A percentile compares a stretch with the other conserved stretches of the same genome.
Evolutionary conservation across 148 eudicot species (phyloP).

Genomic region (Pouteria glomerata): DNA sequence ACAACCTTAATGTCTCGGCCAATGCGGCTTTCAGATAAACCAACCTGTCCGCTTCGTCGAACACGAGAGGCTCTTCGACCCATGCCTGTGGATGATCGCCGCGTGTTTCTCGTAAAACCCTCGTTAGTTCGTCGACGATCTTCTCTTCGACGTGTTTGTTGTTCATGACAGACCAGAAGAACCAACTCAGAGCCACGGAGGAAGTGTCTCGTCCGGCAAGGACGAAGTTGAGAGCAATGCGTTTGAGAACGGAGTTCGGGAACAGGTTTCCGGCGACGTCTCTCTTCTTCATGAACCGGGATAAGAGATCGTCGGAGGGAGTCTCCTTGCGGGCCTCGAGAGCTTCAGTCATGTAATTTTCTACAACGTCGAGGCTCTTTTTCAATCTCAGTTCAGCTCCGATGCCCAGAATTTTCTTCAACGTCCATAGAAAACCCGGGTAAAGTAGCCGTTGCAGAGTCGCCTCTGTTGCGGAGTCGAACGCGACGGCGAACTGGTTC

Average conservation of each 20-base stretch:
- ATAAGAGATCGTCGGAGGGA: constrained; percentile 70
- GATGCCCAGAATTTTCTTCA: constrained; percentile 43
- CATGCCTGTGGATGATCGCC: constrained; percentile 41
- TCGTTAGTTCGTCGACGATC: constrained; percentile 44
- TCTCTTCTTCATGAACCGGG: constrained; percentile 63
- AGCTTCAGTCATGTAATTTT: constrained; percentile 61
- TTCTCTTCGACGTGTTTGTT: constrained; percentile 49
- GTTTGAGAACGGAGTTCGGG: constrained; percentile 46
- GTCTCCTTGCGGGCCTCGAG: constrained; percentile 44
- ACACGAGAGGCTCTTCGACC: constrained; percentile 54
- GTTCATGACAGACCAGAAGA: constrained; percentile 80
- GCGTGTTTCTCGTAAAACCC: constrained; percentile 51
- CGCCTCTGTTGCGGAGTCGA: constrained; percentile 73
- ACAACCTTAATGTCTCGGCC: constrained; percentile 71
- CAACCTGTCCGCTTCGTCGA: constrained; percentile 71
- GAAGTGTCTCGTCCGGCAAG: constrained; percentile 89
- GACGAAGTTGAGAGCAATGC: constrained; percentile 78
- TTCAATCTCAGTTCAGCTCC: constrained; percentile 51
- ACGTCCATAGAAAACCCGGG: constrained; percentile 61
- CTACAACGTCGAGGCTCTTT: constrained; percentile 50
- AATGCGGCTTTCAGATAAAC: constrained; percentile 70
- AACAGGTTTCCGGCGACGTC: constrained; percentile 54
- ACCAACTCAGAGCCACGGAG: constrained; percentile 81
- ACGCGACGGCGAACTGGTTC: constrained; percentile 62
- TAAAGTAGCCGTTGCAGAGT: constrained; percentile 58